A percentile compares a stretch with the other conserved stretches of the same genome.
Conservation (phyloP, 768 basidiomycete genomes). For the Chalciporus pseudorubinellus region DNA sequence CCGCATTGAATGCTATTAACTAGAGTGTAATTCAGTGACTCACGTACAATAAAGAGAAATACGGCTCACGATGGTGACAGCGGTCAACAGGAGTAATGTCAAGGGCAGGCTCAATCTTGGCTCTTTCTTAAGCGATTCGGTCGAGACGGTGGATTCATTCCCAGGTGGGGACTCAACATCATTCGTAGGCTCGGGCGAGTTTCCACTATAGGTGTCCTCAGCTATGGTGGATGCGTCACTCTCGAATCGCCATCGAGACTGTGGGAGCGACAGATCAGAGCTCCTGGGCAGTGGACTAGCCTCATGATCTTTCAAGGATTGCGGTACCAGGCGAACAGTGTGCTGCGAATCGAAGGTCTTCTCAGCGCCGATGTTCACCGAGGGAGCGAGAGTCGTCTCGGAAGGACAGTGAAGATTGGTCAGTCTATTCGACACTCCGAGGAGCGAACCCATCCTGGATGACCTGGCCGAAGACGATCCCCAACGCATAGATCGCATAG, state of each 20-base stretch:
- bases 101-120: conserved; percentile 60
- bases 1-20: conserved; percentile 61
- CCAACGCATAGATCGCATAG: conserved; percentile 13
- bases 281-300: neutral
- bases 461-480: conserved; percentile 12
- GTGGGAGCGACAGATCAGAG: conserved; percentile 9
- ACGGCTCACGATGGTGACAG: conserved; percentile 60
- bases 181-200: conserved; percentile 11
- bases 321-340: conserved; percentile 27
- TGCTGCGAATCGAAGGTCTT: conserved; percentile 10
- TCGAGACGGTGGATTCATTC: conserved; percentile 14
- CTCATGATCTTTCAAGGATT: conserved; percentile 4
- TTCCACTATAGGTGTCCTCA: conserved; percentile 1
- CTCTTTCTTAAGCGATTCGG: conserved; percentile 41
- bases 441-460: conserved; percentile 11
- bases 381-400: conserved; percentile 24
- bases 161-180: conserved; percentile 13
- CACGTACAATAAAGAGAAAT: neutral
- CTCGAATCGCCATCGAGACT: conserved; percentile 12
- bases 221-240: conserved; percentile 10
- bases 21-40: conserved; percentile 17
- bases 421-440: conserved; percentile 6
- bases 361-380: conserved; percentile 7
- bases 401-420: conserved; percentile 23
- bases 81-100: conserved; percentile 51